A percentile compares a stretch with the other conserved stretches of the same genome.
phyloP scores from a whole-genome alignment of 2,329 filamentous ascomycete genomes.

The Pseudocercospora fuligena region DNA sequence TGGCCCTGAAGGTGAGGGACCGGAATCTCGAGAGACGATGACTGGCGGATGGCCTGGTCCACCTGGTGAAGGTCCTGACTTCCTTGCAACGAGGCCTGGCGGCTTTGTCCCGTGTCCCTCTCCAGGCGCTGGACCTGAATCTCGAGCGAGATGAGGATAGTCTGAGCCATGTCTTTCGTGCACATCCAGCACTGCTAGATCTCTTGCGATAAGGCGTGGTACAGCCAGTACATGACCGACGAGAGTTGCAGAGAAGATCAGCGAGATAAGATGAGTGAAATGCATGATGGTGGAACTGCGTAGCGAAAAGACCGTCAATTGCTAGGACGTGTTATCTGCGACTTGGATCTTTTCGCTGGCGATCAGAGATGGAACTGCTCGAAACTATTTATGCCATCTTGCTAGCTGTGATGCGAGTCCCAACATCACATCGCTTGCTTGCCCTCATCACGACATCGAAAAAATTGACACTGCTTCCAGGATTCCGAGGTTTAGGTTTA shows the following conservation, averaged over 20 bases:
- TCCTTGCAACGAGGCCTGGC: too few species aligned
- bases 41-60: not conserved
- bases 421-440: too few species aligned
- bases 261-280: not conserved
- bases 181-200: not conserved
- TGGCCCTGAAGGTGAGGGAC: not conserved
- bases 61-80: too few species aligned
- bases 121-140: too few species aligned
- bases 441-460: too few species aligned
- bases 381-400: too few species aligned
- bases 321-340: not conserved
- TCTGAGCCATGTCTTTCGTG: too few species aligned
- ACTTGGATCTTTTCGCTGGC: not conserved
- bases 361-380: not conserved
- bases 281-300: not conserved
- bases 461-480: too few species aligned
- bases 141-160: not conserved
- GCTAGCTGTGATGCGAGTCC: too few species aligned
- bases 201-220: not conserved
- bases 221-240: not conserved
- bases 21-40: not conserved
- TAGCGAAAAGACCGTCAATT: not conserved
- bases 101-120: too few species aligned
- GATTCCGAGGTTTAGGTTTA: too few species aligned
- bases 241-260: not conserved